Evolutionary conservation across 495 filamentous ascomycete genomes (phyloP), one percentile per base, ranked within the genome.

Genomic region (Penicillium crystallinum): DNA sequence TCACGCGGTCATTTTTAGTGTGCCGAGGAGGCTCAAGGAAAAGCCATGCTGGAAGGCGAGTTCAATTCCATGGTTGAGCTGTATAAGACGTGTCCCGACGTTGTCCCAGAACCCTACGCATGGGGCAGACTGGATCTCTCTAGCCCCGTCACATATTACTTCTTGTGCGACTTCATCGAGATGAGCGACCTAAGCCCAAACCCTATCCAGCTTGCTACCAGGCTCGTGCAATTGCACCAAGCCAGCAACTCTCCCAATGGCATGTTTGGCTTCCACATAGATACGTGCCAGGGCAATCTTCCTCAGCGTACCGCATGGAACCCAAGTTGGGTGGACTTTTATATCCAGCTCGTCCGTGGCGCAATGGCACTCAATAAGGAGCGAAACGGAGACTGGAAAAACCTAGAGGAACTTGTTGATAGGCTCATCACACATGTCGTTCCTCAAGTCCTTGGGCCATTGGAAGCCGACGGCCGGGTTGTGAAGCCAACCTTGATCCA

Each of bases 401-500:
- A 55, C 3, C 10, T 55, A n/a, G 50, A 53, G 12, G 10, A 33
- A 2, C 12, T 21, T 4, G 19, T 45, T 6, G n/a, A 53, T 3
- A 19, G 23, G 18, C 6, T 42, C 6, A 17, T 54, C 4, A 18
- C 7, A 3, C 12, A 41, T 9, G 39, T 55, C 8, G 23, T 55
- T 12, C 53, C 53, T 14, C 46, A 19, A 22, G n/a, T 55, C 11
- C 40, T 55, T 3, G 31, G 40, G 1, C 39, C 39, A 1, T 15
- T 55, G 2, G n/a, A 45, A n/a, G 21, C 33, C 5, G 46, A 50
- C 23, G 46, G 46, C 3, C 46, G 33, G 2, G 7, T 6, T 6
- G 23, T 55, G 0, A 46, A 55, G 31, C 53, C 53, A 8, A n/a
- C 9, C 1, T 35, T 55, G 15, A 50, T 55, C 22, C 53, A 55